Percentiles rank a stretch among this genome's conserved stretches.
Evolutionary conservation across 2,329 filamentous ascomycete genomes (phyloP).

Genomic region (Colletotrichum sp.): DNA sequence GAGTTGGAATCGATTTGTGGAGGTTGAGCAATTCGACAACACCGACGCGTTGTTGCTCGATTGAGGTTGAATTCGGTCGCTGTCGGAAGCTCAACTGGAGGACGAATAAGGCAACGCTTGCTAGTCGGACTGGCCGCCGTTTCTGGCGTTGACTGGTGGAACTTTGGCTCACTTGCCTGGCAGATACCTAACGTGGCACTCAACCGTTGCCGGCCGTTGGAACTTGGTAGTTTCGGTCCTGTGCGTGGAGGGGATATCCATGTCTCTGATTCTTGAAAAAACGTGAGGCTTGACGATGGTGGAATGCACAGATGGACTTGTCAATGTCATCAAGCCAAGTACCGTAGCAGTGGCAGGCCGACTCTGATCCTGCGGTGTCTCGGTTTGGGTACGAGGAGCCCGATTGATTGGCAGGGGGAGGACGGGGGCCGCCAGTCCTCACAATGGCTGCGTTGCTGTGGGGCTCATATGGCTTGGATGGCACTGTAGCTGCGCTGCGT

Average conservation of each 20-base stretch:
- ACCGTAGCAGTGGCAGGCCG: not conserved
- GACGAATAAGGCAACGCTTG: not conserved
- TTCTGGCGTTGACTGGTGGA: constrained; percentile 4
- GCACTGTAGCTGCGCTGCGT: not conserved
- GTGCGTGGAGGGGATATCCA: not conserved
- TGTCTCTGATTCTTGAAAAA: not conserved
- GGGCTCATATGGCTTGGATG: not conserved
- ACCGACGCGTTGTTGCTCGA: not conserved
- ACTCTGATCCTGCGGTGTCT: not conserved
- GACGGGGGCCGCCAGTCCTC: not conserved
- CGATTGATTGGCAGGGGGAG: not conserved
- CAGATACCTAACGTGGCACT: not conserved
- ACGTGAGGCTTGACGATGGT: not conserved
- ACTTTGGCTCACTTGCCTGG: not conserved
- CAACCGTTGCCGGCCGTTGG: not conserved
- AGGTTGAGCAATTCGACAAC: not conserved
- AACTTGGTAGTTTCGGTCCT: not conserved
- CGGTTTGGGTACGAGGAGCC: not conserved
- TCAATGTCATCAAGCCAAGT: not conserved
- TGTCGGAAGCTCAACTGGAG: not conserved
- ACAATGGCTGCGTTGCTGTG: not conserved
- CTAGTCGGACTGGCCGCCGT: not conserved
- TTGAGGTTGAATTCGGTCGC: not conserved
- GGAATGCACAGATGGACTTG: constrained; percentile 3
- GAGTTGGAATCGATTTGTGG: not conserved